phyloP scores from a whole-genome alignment of 2,329 filamentous ascomycete genomes.

The Hyphodiscus sp. region DNA sequence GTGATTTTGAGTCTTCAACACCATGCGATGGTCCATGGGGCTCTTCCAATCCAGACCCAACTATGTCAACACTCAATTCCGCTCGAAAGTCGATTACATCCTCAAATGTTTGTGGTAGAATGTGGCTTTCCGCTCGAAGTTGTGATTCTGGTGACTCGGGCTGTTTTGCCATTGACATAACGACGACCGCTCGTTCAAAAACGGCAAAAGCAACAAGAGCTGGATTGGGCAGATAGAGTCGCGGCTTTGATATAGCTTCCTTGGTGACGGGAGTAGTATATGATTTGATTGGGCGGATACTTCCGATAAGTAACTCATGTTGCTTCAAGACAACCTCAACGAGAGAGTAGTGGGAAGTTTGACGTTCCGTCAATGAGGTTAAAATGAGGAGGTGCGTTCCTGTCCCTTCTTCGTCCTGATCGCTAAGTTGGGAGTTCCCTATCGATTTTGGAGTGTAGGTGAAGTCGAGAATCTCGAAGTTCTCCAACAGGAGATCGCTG shows the following conservation, averaged over 20 bases:
- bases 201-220: slow-evolving; percentile 75
- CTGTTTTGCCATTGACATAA: slow-evolving; percentile 64
- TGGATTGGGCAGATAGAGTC: slow-evolving; percentile 71
- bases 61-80: slow-evolving; percentile 55
- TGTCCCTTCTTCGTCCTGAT: slow-evolving; percentile 45
- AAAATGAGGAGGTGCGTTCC: slow-evolving; percentile 55
- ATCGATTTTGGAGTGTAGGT: slow-evolving; percentile 55
- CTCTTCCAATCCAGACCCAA: slow-evolving; percentile 60
- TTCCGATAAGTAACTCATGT: slow-evolving; percentile 50
- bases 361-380: slow-evolving; percentile 47
- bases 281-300: slow-evolving; percentile 61
- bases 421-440: slow-evolving; percentile 44
- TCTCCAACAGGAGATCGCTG: slow-evolving; percentile 45
- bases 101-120: slow-evolving; percentile 65
- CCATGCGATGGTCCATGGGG: slow-evolving; percentile 33
- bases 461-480: slow-evolving; percentile 75
- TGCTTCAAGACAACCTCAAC: slow-evolving; percentile 62
- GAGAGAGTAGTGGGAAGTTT: slow-evolving; percentile 60
- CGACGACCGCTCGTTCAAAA: slow-evolving; percentile 69
- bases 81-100: slow-evolving; percentile 77
- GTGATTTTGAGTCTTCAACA: slow-evolving; percentile 42
- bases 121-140: slow-evolving; percentile 60
- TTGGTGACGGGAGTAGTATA: slow-evolving; percentile 47
- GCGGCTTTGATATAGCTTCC: slow-evolving; percentile 44
- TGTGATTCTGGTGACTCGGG: slow-evolving; percentile 71